Evolutionary conservation across 2,329 filamentous ascomycete species (phyloP).

Genomic region (Fragosphaeria purpurea): DNA sequence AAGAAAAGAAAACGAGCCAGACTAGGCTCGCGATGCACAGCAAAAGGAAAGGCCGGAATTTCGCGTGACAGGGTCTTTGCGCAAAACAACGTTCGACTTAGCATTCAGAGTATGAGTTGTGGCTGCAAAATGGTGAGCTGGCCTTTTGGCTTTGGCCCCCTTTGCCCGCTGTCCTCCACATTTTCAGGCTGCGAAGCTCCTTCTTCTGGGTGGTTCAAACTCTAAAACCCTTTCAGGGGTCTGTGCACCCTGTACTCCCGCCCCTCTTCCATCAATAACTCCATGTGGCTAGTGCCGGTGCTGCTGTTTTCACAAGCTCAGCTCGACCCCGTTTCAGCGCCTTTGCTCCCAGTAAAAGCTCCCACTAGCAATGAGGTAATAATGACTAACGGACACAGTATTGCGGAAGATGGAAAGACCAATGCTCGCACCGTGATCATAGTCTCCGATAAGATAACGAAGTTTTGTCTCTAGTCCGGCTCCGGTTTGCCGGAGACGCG

Average conservation of each 20-base stretch:
- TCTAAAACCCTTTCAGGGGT: slow-evolving; percentile 6
- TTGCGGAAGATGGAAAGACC: too few species aligned
- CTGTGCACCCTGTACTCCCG: background rate
- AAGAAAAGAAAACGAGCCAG: slow-evolving; percentile 1
- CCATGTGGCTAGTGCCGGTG: too few species aligned
- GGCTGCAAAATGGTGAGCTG: slow-evolving; percentile 14
- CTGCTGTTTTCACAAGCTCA: background rate
- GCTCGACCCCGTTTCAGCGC: background rate
- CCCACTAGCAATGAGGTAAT: too few species aligned
- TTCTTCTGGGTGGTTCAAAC: background rate
- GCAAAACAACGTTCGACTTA: background rate
- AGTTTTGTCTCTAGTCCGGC: too few species aligned
- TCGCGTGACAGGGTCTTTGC: background rate
- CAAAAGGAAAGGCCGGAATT: background rate
- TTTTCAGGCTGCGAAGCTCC: background rate
- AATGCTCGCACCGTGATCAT: too few species aligned
- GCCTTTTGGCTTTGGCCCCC: slow-evolving; percentile 10
- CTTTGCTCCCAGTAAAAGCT: background rate
- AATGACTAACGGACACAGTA: too few species aligned
- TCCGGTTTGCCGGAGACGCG: too few species aligned
- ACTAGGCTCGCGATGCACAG: background rate
- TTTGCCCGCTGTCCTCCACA: background rate
- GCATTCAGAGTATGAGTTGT: background rate
- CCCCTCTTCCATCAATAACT: too few species aligned
- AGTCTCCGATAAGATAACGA: slow-evolving; percentile 3